phyloP scores from a whole-genome alignment of 2,329 filamentous ascomycete genomes.

The Cytospora schulzeri region DNA sequence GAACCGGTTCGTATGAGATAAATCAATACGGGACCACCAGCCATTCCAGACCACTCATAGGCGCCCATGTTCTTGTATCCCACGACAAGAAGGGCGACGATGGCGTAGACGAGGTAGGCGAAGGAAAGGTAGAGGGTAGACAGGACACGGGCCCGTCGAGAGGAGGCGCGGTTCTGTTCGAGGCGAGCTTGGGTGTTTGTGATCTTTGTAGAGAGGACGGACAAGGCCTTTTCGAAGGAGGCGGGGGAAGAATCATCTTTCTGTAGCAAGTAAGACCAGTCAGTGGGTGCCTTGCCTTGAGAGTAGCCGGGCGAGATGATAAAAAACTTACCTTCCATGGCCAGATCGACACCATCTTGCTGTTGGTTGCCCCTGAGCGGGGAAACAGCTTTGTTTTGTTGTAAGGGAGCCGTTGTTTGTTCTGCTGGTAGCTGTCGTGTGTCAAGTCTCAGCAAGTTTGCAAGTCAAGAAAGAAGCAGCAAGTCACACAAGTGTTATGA shows the following conservation, averaged over 20 bases:
- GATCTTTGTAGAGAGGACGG: conserved; percentile 81
- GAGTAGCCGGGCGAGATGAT: neutral
- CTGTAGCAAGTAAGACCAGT: conserved; percentile 5
- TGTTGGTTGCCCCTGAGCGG: conserved; percentile 3
- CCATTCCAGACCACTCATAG: conserved; percentile 76
- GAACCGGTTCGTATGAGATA: conserved; percentile 70
- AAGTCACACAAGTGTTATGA: neutral
- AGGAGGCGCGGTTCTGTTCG: conserved; percentile 70
- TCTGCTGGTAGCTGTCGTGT: neutral
- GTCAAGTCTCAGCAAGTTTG: neutral
- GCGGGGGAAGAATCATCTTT: conserved; percentile 80
- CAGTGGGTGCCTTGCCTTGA: conserved; percentile 10
- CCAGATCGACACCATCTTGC: conserved; percentile 79
- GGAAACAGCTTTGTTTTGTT: neutral
- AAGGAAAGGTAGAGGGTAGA: conserved; percentile 91
- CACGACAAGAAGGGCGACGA: conserved; percentile 81
- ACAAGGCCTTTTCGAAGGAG: conserved; percentile 89
- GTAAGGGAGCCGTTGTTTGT: neutral
- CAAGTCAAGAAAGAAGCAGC: neutral
- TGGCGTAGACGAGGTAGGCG: conserved; percentile 82
- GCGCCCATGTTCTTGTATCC: conserved; percentile 78
- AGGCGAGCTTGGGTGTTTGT: conserved; percentile 71
- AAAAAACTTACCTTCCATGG: conserved; percentile 69
- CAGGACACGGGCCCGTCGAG: conserved; percentile 79
- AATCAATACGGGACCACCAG: conserved; percentile 81